A percentile compares a stretch with the other conserved stretches of the same genome.
phyloP scores from a whole-genome alignment of 345 rosid genomes.

The Populus tremula region DNA sequence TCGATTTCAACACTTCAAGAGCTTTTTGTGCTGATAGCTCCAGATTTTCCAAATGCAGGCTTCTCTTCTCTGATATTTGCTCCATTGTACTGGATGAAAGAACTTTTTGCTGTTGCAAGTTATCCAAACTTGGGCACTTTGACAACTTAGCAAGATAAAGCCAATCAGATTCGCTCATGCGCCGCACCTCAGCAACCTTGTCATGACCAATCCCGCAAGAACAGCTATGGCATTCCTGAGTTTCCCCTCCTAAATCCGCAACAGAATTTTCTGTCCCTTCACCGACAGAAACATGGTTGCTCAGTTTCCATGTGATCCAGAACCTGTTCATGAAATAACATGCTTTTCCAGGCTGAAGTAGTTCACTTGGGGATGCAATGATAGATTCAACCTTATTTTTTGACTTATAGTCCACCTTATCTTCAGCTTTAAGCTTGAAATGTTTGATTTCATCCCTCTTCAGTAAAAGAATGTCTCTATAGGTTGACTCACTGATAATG shows the following conservation, averaged over 20 bases:
- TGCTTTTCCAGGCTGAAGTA: constrained; percentile 43
- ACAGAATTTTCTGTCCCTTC: constrained; percentile 10
- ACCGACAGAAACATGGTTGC: constrained; percentile 17
- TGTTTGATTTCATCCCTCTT: constrained; percentile 60
- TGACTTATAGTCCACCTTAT: constrained; percentile 21
- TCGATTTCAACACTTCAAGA: constrained; percentile 46
- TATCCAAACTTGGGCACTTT: constrained; percentile 25
- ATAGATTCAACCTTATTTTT: constrained; percentile 21
- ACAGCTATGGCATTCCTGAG: constrained; percentile 12
- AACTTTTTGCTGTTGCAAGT: constrained; percentile 20
- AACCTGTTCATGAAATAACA: constrained; percentile 77
- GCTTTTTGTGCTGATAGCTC: constrained; percentile 50
- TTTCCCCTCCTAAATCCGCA: constrained; percentile 19
- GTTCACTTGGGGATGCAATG: constrained; percentile 25
- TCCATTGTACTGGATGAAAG: not conserved
- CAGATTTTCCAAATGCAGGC: constrained; percentile 28
- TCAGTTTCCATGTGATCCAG: constrained; percentile 57
- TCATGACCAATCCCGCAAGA: constrained; percentile 32
- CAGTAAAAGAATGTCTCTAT: constrained; percentile 38
- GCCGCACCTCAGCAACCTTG: constrained; percentile 50
- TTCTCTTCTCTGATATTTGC: constrained; percentile 18
- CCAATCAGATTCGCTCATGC: constrained; percentile 76
- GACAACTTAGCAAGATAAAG: constrained; percentile 67
- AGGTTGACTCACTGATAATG: constrained; percentile 66
- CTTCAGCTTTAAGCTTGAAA: constrained; percentile 49